Evolutionary conservation across 768 basidiomycete genomes (phyloP).

Genomic region (Leccinum obscurum): DNA sequence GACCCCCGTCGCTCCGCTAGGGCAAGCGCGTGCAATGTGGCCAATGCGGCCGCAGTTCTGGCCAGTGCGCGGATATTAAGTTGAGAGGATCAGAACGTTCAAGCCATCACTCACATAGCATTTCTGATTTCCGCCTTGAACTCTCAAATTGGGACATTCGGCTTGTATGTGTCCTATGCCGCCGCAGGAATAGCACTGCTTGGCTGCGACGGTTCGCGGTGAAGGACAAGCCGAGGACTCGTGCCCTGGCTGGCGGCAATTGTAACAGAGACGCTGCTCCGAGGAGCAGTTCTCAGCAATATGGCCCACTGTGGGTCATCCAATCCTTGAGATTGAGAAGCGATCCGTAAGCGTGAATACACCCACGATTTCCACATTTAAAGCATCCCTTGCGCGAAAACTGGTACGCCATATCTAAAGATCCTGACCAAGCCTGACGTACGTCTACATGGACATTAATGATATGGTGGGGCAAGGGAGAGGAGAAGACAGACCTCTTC

Average conservation of each 20-base stretch:
- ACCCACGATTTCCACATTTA: conserved; percentile 91
- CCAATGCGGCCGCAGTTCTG: conserved; percentile 83
- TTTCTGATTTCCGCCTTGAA: conserved; percentile 70
- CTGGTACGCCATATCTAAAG: conserved; percentile 69
- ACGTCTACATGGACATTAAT: conserved; percentile 34
- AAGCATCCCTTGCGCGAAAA: conserved; percentile 88
- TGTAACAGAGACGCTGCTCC: conserved; percentile 89
- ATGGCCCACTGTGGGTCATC: conserved; percentile 68
- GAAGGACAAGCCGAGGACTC: conserved; percentile 87
- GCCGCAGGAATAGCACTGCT: conserved; percentile 92
- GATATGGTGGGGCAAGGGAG: conserved; percentile 12
- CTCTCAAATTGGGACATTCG: conserved; percentile 79
- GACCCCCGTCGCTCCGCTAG: conserved; percentile 44
- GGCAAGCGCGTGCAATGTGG: conserved; percentile 78
- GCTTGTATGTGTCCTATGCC: conserved; percentile 91
- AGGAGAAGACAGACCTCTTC: conserved; percentile 51
- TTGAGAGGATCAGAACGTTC: neutral
- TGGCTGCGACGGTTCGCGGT: conserved; percentile 78
- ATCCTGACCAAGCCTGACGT: conserved; percentile 47
- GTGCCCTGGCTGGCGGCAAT: conserved; percentile 93
- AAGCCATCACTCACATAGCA: conserved; percentile 65
- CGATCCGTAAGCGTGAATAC: conserved; percentile 12
- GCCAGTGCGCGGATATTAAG: conserved; percentile 7
- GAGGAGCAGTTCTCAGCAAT: conserved; percentile 91
- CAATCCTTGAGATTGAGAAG: conserved; percentile 14